These are phyloP conservation scores for Alnus glutinosa DNA, from an alignment of 306 rosid genomes.

Conservation along the genomic window DNA sequence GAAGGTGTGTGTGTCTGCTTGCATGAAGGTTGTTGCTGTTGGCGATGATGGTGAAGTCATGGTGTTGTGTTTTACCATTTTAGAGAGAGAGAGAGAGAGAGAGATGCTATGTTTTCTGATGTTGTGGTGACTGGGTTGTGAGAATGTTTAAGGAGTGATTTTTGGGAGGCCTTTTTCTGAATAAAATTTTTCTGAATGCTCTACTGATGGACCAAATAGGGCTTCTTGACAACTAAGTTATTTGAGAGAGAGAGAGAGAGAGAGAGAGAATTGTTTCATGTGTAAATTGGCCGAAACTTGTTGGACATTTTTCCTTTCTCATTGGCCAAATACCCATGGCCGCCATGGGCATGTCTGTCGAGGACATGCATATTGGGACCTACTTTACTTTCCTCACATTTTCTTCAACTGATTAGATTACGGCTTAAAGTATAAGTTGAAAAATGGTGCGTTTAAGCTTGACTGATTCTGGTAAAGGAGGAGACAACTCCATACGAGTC, in stretches of 20 bases:
- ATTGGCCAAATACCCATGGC: too few species aligned
- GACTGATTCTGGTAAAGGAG: not conserved
- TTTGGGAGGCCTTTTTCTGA: not conserved
- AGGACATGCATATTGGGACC: too few species aligned
- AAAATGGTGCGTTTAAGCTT: not conserved
- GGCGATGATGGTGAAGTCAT: slow-evolving; percentile 34
- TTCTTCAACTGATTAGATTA: not conserved
- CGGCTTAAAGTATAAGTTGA: not conserved
- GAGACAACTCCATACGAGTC: not conserved
- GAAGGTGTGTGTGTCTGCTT: slow-evolving; percentile 49
- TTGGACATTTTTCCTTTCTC: too few species aligned
- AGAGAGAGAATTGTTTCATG: too few species aligned
- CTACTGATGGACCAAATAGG: too few species aligned
- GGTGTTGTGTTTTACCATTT: slow-evolving; percentile 23
- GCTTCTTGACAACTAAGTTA: too few species aligned
- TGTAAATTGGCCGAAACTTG: too few species aligned
- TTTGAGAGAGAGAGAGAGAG: too few species aligned
- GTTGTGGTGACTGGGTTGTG: slow-evolving; percentile 13
- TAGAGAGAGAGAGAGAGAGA: not conserved
- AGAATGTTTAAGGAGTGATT: not conserved
- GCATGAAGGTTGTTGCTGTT: slow-evolving; percentile 52
- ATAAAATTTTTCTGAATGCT: too few species aligned
- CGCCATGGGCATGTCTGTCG: not conserved
- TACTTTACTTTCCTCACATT: too few species aligned
- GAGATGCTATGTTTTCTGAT: not conserved